Percentiles rank a stretch among this genome's conserved stretches.
Conservation (phyloP, 2,329 filamentous ascomycete species). For the Fusarium fracticaudum region DNA sequence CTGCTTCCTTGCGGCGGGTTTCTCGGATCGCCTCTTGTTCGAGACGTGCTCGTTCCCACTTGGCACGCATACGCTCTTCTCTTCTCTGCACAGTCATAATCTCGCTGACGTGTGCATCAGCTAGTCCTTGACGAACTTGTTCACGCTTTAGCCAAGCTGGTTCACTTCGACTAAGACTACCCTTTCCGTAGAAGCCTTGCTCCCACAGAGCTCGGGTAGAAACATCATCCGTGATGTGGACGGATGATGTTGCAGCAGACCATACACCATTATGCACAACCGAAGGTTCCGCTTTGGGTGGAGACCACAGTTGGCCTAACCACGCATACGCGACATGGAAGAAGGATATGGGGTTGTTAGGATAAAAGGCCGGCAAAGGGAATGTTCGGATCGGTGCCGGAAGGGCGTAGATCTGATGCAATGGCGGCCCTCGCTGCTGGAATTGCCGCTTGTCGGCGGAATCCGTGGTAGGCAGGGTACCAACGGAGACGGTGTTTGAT, state of each 20-base stretch:
- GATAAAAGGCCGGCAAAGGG: conserved; percentile 87
- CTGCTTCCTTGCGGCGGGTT: conserved; percentile 63
- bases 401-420: conserved; percentile 81
- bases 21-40: conserved; percentile 86
- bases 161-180: conserved; percentile 90
- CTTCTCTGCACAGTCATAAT: conserved; percentile 80
- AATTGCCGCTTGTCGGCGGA: conserved; percentile 31
- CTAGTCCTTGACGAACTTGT: conserved; percentile 73
- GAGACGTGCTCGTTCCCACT: conserved; percentile 89
- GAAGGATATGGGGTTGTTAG: conserved; percentile 90
- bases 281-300: conserved; percentile 71
- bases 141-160: conserved; percentile 91
- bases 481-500: conserved; percentile 34
- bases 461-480: conserved; percentile 34
- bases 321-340: conserved; percentile 83
- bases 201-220: conserved; percentile 90
- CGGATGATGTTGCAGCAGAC: conserved; percentile 81
- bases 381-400: conserved; percentile 84
- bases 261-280: conserved; percentile 78
- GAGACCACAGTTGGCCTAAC: conserved; percentile 76
- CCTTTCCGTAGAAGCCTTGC: conserved; percentile 97
- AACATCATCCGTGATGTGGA: conserved; percentile 81
- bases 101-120: conserved; percentile 78
- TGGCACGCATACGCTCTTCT: conserved; percentile 83
- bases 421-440: conserved; percentile 53